These are phyloP conservation scores for Sarocladiaceae sp. DNA, from an alignment of 2,329 filamentous ascomycete species.

Conservation along the genomic window DNA sequence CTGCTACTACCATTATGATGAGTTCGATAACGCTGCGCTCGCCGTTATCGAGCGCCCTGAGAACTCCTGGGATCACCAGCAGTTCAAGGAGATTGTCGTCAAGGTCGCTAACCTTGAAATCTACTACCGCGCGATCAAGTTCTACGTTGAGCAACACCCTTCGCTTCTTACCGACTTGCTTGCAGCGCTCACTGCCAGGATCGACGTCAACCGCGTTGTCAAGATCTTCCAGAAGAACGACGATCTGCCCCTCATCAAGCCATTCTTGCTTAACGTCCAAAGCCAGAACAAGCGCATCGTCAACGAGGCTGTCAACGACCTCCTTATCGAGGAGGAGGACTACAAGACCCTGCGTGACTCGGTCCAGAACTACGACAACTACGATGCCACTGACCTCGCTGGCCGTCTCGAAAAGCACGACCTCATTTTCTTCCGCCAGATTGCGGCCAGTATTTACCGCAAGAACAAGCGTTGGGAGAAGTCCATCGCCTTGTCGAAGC, in stretches of 20 bases:
- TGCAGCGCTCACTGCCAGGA: constrained; percentile 82
- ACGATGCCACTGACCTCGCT: constrained; percentile 89
- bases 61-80: constrained; percentile 98
- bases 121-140: constrained; percentile 95
- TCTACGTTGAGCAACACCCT: constrained; percentile 96
- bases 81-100: constrained; percentile 97
- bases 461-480: constrained; percentile 99
- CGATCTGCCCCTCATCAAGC: constrained; percentile 96
- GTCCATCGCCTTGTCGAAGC: constrained; percentile 94
- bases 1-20: constrained; percentile 96
- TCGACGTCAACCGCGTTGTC: constrained; percentile 98
- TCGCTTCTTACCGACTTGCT: constrained; percentile 92
- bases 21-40: constrained; percentile 93
- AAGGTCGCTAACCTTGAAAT: constrained; percentile 99
- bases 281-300: constrained; percentile 96
- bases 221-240: constrained; percentile 98
- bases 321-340: constrained; percentile 97
- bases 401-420: constrained; percentile 94
- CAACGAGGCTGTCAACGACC: constrained; percentile 95
- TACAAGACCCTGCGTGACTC: constrained; percentile 98
- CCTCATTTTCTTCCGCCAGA: constrained; percentile 97
- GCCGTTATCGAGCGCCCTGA: constrained; percentile 97
- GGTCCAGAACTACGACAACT: constrained; percentile 98
- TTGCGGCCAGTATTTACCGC: constrained; percentile 95
- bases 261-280: constrained; percentile 95